phyloP scores from a whole-genome alignment of 768 basidiomycete genomes.

The Boletus rubropictus region DNA sequence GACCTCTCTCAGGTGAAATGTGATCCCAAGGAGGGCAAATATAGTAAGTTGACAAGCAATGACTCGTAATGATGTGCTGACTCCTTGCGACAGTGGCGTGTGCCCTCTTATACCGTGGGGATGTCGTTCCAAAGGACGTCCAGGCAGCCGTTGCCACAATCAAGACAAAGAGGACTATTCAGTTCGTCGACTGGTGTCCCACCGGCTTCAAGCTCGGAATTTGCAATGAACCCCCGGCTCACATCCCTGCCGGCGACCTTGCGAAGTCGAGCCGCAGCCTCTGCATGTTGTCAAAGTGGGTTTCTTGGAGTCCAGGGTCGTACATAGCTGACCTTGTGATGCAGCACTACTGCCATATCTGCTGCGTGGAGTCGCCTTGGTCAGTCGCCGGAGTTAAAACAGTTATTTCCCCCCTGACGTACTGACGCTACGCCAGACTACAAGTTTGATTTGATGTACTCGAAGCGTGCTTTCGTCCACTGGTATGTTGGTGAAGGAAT shows the following conservation, averaged over 20 bases:
- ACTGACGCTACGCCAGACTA: constrained; percentile 51
- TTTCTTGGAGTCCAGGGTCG: neutral
- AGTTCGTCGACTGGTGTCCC: constrained; percentile 97
- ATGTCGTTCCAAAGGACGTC: constrained; percentile 95
- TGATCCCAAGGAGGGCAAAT: constrained; percentile 97
- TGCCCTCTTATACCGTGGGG: constrained; percentile 88
- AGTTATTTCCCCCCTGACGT: neutral
- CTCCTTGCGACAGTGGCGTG: constrained; percentile 64
- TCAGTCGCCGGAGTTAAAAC: constrained; percentile 24
- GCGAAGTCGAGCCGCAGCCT: constrained; percentile 91
- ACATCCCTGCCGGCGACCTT: constrained; percentile 90
- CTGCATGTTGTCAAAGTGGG: constrained; percentile 93
- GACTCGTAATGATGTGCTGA: constrained; percentile 8
- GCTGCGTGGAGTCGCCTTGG: constrained; percentile 88
- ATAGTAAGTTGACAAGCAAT: constrained; percentile 56
- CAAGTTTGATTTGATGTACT: constrained; percentile 98
- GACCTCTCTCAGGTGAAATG: constrained; percentile 54
- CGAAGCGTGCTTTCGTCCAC: constrained; percentile 87
- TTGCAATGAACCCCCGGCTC: constrained; percentile 92
- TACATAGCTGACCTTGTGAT: constrained; percentile 3
- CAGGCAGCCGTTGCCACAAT: constrained; percentile 88
- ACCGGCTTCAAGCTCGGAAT: constrained; percentile 98
- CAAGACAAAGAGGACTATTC: constrained; percentile 97
- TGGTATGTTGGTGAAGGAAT: constrained; percentile 99
- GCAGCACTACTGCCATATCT: constrained; percentile 86